Evolutionary conservation across 495 filamentous ascomycete species (phyloP), one percentile per base, ranked within the genome.

Genomic region (Cenococcum geophilum): DNA sequence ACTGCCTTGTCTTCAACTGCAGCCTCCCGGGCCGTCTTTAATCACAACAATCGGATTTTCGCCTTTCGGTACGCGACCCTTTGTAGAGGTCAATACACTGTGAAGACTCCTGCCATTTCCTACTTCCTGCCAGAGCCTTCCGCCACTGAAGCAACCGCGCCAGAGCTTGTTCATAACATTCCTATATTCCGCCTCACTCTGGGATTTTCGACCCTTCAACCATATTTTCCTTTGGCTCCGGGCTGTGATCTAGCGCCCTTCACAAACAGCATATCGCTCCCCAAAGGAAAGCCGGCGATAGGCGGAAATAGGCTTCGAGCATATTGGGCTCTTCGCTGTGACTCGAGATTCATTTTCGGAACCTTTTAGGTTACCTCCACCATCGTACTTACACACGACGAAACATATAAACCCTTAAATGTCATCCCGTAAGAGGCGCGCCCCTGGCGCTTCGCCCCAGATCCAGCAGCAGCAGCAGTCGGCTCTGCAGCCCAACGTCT

Each of bases 401-500:
- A 23, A 18, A 20, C 18, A 5, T 56, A 9, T 37, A n/a, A n/a
- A 56, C 1, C 10, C 6, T 32, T 36, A 23, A 5, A 47, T 58
- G 43, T 48, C 56, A 14, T 61, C 51, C 42, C 63, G 64, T 21
- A 70, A 70, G 59, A 63, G 67, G 56, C 64, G 60, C 49, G 67
- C 67, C 4, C 64, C 67, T 12, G 67, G 67, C 53, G 52, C 67
- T 55, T 64, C 67, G 12, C 61, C 67, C 11, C 52, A 43, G 3
- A 55, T 58, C 1, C 66, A 60, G 37, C 66, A 66, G 20, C 66
- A 60, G 37, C 66, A 66, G 20, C 35, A 52, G 25, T 9, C 62
- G 4, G 53, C 4, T 27, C 20, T 61, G 10, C 57, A 53, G 22
- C 40, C 25, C 45, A 60, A 48, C 36, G 42, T 54, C 4, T 61